Evolutionary conservation across 495 filamentous ascomycete genomes (phyloP), one percentile per base, ranked within the genome.

Genomic region (Aspergillus kassunensis): DNA sequence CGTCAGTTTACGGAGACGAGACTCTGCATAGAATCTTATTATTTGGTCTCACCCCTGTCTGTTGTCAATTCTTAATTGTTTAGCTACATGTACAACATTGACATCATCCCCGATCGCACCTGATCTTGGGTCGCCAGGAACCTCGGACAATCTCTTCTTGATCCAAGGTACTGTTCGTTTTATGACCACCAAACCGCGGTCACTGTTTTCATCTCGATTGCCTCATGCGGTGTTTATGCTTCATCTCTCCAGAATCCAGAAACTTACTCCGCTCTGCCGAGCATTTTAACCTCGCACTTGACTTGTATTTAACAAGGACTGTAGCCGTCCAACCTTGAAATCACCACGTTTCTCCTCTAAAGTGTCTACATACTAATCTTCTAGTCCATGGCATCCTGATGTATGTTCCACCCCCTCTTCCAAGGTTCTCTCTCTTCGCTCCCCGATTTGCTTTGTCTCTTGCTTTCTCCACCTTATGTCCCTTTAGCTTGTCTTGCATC

Each of bases 381-480:
- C 5, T 29, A 29, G 27, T 29, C 27, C 27, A 5, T 29, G 5
- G 6, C 27, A 11, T 29, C 27, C 20, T 19, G 13, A 21, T 63
- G 30, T 71, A 71, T 56, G 70, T 70, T 47, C 53, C 53, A 59
- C 57, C 36, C 52, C 53, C 41, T 43, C 36, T 54, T 53, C 58
- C 44, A 48, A 39, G 33, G 45, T 50, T 46, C 53, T 54, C 33
- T 49, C 48, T 50, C 34, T 51, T 55, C 18, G 44, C 57, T 56
- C 58, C 43, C 57, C 59, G 46, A 58, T 62, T 62, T 63, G 58
- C 51, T 51, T 53, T 49, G 57, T 54, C 39, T 45, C 41, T 39
- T 43, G 44, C 45, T 7, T 54, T 40, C 54, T 57, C 53, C 55
- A 56, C 53, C 53, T 35, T 51, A 48, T 46, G 54, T 57, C 44